Evolutionary conservation across 2,329 filamentous ascomycete species (phyloP), one percentile per base, ranked within the genome.

Genomic region (Alternaria alternata): DNA sequence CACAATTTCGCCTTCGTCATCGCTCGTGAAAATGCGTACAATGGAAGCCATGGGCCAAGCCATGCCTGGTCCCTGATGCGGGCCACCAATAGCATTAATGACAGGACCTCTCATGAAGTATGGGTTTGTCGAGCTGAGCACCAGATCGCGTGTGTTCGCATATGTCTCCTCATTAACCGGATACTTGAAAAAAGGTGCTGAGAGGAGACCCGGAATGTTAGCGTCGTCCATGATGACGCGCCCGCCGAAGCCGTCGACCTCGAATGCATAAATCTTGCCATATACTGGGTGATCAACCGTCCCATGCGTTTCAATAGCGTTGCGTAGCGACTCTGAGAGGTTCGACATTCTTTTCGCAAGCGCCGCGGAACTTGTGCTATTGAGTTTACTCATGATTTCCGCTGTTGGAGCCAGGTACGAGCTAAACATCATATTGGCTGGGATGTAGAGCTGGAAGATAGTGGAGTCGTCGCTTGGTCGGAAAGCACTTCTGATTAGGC

Each of bases 381-480:
- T 76, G 36, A 88, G 76, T 51, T 79, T 77, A 34, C 75, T 78
- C 81, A 87, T 85, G 67, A 89, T 87, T 6, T 80, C 74, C 16
- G 82, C 81, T 0, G 85, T 80, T 0, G 82, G 80, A 11, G 80
- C 79, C 3, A 93, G 83, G 68, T 88, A 91, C 22, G 85, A 80
- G 32, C 88, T 83, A 66, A 93, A 89, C 89, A 92, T 91, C 89
- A 93, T 93, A 55, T 85, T 86, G 54, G 80, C 75, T 0, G 82
- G 82, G 22, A 84, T 81, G 70, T 82, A 81, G 51, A 82, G 73
- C 64, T 84, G 82, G 63, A 78, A 84, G 49, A 84, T 83, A 7
- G 82, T 84, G 0, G 80, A 67, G 65, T 85, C 83, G 64, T 85
- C 83, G 28, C 80, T 82, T 4, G 83, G 83, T 11, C 83, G 77